phyloP scores from a whole-genome alignment of 2,329 filamentous ascomycete genomes.

The Rachicladosporium sp. region DNA sequence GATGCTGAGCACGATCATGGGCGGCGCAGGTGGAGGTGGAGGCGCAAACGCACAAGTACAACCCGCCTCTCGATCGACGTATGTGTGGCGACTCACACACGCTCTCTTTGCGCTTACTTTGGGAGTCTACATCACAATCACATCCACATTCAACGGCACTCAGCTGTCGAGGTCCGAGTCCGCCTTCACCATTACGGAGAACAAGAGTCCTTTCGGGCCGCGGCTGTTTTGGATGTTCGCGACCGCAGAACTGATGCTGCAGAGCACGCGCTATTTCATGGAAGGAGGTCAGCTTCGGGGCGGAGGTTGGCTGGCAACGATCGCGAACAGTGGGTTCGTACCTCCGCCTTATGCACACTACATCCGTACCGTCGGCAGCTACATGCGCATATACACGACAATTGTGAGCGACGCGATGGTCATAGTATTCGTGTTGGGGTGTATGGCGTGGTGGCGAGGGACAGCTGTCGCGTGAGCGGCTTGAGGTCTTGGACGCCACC shows the following conservation, averaged over 20 bases:
- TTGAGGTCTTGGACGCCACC: no score
- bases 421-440: constrained; percentile 62
- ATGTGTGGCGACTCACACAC: constrained; percentile 62
- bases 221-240: constrained; percentile 72
- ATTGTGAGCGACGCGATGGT: constrained; percentile 63
- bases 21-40: constrained; percentile 11
- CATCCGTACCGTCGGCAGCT: constrained; percentile 49
- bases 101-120: constrained; percentile 58
- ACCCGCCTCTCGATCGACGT: constrained; percentile 29
- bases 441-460: constrained; percentile 37
- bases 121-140: constrained; percentile 56
- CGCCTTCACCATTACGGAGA: constrained; percentile 17
- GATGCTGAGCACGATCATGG: constrained; percentile 34
- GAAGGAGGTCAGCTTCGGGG: constrained; percentile 49
- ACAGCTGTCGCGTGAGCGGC: no score
- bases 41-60: constrained; percentile 22
- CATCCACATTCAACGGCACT: constrained; percentile 57
- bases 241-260: constrained; percentile 59
- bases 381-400: constrained; percentile 59
- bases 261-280: constrained; percentile 58
- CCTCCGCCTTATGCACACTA: constrained; percentile 53
- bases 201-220: constrained; percentile 30
- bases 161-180: constrained; percentile 40
- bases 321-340: constrained; percentile 46
- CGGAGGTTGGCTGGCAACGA: constrained; percentile 50